These are phyloP conservation scores for Vanrija humicola DNA, from an alignment of 1,284 basidiomycete genomes.

Conservation along the genomic window DNA sequence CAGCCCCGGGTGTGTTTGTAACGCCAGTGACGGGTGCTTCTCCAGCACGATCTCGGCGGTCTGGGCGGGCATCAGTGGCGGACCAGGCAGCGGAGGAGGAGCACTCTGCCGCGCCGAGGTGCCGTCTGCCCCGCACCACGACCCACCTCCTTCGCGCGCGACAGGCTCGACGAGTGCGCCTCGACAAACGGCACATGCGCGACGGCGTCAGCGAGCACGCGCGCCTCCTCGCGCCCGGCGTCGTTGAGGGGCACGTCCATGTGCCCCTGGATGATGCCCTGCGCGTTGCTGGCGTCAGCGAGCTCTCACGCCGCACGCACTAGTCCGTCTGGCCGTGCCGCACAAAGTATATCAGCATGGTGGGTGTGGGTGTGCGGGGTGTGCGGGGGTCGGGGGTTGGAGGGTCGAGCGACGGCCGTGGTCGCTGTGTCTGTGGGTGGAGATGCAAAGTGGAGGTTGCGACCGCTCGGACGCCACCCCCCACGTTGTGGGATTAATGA, in stretches of 20 bases:
- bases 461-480: too few species aligned
- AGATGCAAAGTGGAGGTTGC: neutral
- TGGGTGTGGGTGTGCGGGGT: neutral
- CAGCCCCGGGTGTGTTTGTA: conserved; percentile 22
- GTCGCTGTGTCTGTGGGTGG: neutral
- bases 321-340: conserved; percentile 47
- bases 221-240: conserved; percentile 34
- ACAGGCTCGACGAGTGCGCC: conserved; percentile 30
- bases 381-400: too few species aligned
- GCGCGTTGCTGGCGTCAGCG: conserved; percentile 31
- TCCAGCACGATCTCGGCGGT: conserved; percentile 33
- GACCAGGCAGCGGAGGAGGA: neutral
- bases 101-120: neutral
- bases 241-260: conserved; percentile 44
- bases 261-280: conserved; percentile 46
- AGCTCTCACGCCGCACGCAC: conserved; percentile 18
- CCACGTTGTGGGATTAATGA: too few species aligned
- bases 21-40: conserved; percentile 19
- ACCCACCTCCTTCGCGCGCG: conserved; percentile 39
- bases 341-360: conserved; percentile 36
- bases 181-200: conserved; percentile 21
- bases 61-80: conserved; percentile 13
- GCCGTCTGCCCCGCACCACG: neutral
- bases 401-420: neutral
- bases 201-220: conserved; percentile 24